Conservation (phyloP, 169 alveolate genomes). For the Cryptosporidium meleagridis region DNA sequence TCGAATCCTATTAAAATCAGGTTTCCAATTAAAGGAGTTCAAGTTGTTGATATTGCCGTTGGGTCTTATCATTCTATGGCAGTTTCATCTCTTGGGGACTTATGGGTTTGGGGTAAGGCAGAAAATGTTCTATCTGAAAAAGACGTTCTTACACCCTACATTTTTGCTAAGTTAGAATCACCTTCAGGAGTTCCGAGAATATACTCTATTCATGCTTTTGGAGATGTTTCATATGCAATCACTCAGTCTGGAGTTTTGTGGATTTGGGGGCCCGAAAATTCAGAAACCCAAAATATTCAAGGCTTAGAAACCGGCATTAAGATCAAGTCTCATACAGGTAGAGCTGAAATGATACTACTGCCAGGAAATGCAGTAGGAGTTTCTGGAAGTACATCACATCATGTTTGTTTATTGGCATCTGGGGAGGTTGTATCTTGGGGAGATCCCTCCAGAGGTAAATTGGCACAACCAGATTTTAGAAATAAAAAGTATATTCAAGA, state of each 20-base stretch:
- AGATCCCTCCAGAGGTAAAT: slow-evolving; percentile 13
- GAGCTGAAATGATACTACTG: slow-evolving; percentile 14
- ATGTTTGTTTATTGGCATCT: slow-evolving; percentile 27
- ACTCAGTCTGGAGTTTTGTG: slow-evolving; percentile 39
- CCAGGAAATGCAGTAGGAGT: slow-evolving; percentile 47
- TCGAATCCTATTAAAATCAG: slow-evolving; percentile 74
- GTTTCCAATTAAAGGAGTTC: slow-evolving; percentile 72
- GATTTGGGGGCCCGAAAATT: slow-evolving; percentile 53
- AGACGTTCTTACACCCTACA: slow-evolving; percentile 47
- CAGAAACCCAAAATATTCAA: background rate
- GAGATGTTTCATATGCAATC: slow-evolving; percentile 56
- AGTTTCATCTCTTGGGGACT: slow-evolving; percentile 75
- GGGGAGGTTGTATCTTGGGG: slow-evolving; percentile 67
- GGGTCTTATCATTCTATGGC: slow-evolving; percentile 77
- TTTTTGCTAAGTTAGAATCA: slow-evolving; percentile 76
- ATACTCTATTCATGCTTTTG: slow-evolving; percentile 24
- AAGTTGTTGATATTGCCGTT: slow-evolving; percentile 75
- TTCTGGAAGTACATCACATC: slow-evolving; percentile 31
- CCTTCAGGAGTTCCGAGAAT: slow-evolving; percentile 75
- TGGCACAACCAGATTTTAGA: slow-evolving; percentile 4
- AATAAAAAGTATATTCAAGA: slow-evolving; percentile 1
- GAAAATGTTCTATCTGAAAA: slow-evolving; percentile 29
- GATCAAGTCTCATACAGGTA: slow-evolving; percentile 35
- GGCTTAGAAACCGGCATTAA: background rate
- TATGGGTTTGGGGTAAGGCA: slow-evolving; percentile 79